Evolutionary conservation across 1,284 basidiomycete species (phyloP).

Genomic region (Malassezia vespertilionis): DNA sequence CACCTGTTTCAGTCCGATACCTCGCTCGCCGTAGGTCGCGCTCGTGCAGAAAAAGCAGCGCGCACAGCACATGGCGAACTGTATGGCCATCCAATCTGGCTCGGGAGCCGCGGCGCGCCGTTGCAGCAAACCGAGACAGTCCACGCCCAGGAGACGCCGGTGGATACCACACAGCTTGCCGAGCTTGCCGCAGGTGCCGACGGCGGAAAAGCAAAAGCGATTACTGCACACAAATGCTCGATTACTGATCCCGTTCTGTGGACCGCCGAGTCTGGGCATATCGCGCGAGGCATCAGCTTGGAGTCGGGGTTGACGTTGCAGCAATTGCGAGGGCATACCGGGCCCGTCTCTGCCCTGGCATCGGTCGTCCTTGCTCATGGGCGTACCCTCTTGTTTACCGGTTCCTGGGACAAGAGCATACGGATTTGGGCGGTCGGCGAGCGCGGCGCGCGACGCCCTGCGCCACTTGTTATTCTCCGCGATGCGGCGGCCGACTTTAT

Average conservation of each 20-base stretch:
- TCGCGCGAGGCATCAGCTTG: conserved; percentile 12
- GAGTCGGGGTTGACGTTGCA: conserved; percentile 12
- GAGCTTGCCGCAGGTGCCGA: conserved; percentile 13
- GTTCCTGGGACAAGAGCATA: conserved; percentile 18
- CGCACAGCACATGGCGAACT: conserved; percentile 14
- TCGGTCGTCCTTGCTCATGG: not conserved
- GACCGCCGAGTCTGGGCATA: conserved; percentile 17
- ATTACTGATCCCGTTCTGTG: not conserved
- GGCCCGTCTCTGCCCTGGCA: conserved; percentile 17
- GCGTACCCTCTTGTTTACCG: conserved; percentile 14
- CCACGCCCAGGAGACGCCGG: not conserved
- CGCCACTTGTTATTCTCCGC: not conserved
- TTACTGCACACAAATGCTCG: not conserved
- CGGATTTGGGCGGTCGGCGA: conserved; percentile 11
- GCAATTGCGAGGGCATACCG: conserved; percentile 13
- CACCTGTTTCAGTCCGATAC: conserved; percentile 23
- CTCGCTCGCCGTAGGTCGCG: conserved; percentile 15
- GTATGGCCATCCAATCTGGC: conserved; percentile 20
- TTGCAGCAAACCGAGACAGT: not conserved
- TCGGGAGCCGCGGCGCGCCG: conserved; percentile 5
- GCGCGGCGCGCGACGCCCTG: not conserved
- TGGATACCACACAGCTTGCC: conserved; percentile 7
- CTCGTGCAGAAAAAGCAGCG: conserved; percentile 16
- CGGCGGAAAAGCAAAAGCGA: conserved; percentile 11
- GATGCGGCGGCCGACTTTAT: conserved; percentile 20